phyloP scores from a whole-genome alignment of 345 rosid species.

The Aquilaria yunnanensis region DNA sequence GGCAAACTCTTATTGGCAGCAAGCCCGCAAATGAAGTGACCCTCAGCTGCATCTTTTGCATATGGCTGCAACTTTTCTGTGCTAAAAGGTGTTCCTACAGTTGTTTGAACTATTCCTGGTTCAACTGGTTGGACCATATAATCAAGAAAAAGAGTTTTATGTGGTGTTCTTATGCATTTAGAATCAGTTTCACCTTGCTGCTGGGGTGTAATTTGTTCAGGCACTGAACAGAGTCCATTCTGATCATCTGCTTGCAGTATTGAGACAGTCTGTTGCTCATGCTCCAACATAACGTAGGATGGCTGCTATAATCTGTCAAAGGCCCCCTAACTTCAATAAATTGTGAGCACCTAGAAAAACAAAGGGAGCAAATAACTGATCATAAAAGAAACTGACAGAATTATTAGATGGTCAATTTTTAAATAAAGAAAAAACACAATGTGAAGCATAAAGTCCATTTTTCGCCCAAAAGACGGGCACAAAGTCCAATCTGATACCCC shows the following conservation, averaged over 20 bases:
- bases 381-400: background rate
- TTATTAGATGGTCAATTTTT: background rate
- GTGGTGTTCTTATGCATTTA: conserved; percentile 15
- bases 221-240: conserved; percentile 4
- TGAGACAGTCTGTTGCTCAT: conserved; percentile 20
- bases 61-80: conserved; percentile 6
- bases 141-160: conserved; percentile 5
- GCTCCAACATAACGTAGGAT: conserved; percentile 17
- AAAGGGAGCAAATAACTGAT: conserved; percentile 5
- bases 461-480: too few species aligned
- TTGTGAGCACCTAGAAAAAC: background rate
- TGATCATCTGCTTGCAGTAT: conserved; percentile 14
- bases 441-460: background rate
- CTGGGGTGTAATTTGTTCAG: conserved; percentile 10
- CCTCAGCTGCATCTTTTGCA: conserved; percentile 18
- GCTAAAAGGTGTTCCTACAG: conserved; percentile 2
- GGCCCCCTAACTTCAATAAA: conserved; percentile 1
- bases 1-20: conserved; percentile 18
- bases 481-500: too few species aligned
- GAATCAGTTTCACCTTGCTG: conserved; percentile 9
- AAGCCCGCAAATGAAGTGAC: conserved; percentile 8
- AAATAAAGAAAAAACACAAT: conserved; percentile 3
- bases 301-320: conserved; percentile 3
- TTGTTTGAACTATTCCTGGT: conserved; percentile 8
- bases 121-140: conserved; percentile 11